These are phyloP conservation scores for Cymbopogon flexuosus DNA, from an alignment of 202 grass and related monocot species.

Conservation along the genomic window DNA sequence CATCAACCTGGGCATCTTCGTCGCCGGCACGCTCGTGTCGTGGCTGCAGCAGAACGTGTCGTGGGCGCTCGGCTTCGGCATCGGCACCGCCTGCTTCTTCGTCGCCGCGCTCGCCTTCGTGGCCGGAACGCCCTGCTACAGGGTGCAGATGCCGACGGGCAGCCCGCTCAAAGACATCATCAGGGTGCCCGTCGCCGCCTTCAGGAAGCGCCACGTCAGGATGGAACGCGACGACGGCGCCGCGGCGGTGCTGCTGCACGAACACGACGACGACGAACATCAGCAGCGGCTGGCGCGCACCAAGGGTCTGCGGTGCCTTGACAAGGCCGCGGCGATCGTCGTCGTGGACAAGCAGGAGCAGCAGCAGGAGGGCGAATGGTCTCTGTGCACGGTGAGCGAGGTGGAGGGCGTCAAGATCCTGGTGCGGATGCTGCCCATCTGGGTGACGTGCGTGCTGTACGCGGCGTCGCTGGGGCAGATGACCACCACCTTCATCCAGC, in stretches of 20 bases:
- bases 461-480: conserved; percentile 75
- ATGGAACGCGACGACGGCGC: not conserved
- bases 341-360: too few species aligned
- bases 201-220: conserved; percentile 44
- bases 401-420: conserved; percentile 89
- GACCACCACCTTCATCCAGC: conserved; percentile 93
- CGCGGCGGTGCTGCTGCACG: conserved; percentile 29
- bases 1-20: conserved; percentile 73
- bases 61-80: conserved; percentile 78
- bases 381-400: conserved; percentile 69
- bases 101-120: conserved; percentile 55
- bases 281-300: conserved; percentile 47
- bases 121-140: conserved; percentile 58
- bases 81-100: conserved; percentile 51
- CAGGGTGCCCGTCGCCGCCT: conserved; percentile 50
- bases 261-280: not conserved
- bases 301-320: conserved; percentile 58
- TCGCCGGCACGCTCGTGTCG: conserved; percentile 67
- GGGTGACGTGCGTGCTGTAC: conserved; percentile 68
- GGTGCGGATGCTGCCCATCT: conserved; percentile 71
- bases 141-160: conserved; percentile 46
- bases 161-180: conserved; percentile 66
- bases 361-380: conserved; percentile 10
- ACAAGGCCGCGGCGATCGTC: conserved; percentile 27
- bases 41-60: conserved; percentile 76